Base-by-base conservation (phyloP, 352 stramenopile species). In the Phytophthora fragariaefolia region DNA sequence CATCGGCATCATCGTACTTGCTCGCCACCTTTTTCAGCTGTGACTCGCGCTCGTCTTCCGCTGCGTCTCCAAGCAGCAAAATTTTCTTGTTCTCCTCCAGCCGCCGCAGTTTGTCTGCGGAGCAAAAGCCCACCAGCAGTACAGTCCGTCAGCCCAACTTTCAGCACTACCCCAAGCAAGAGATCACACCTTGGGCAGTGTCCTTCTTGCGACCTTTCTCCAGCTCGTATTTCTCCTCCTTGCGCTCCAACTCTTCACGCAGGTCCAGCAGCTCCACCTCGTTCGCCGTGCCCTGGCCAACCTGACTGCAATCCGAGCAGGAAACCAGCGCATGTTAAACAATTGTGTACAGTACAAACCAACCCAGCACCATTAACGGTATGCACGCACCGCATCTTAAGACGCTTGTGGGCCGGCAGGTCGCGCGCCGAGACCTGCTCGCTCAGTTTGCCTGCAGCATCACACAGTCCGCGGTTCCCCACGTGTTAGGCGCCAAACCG, bases 1-100 rank as follows among this genome's bases (percentile, higher is more conserved):
- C 92, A 36, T 98, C 96, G 59, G 80, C 78, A 62, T 97, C 91
- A 61, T 98, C 87, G 61, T 97, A 96, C 67, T 95, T 96, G 32
- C 81, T 91, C 12, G 85, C 91, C 23, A 98, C 80, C 54, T 93
- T 91, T 42, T 95, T 95, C 38, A 98, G 79, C 53, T 90, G 78
- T 30, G 86, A 90, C 71, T 97, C 89, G 20, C 82, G 79, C 50
- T 90, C 82, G 26, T 95, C 78, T 2, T 82, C 61, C 47, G 91
- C 87, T 8, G 79, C 82, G 64, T 95, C 80, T 50, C 92, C 88
- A 24, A 93, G 56, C 43, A 94, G 59, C 40, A 95, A 46, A 38
- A 93, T 83, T 58, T 93, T 92, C 58, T 94, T 92, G 71, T 93
- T 94, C 52, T 91, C 74, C 56, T 93, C 87, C 26, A 95, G 73